phyloP scores from a whole-genome alignment of 2,329 filamentous ascomycete genomes.

The Verticillium dahliae region DNA sequence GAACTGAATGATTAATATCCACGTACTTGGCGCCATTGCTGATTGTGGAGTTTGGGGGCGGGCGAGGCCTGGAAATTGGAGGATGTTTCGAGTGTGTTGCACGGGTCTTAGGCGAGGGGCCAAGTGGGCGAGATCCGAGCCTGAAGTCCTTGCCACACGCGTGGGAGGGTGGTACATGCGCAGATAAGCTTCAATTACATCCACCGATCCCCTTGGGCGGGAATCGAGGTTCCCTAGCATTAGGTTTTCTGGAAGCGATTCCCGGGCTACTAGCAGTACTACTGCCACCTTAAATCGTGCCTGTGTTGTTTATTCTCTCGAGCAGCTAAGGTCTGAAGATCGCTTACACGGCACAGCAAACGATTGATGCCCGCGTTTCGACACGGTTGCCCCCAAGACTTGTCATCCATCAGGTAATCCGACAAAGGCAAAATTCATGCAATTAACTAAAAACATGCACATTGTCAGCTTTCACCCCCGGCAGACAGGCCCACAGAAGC shows the following conservation, averaged over 20 bases:
- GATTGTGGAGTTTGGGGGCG: background rate
- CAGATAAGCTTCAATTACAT: background rate
- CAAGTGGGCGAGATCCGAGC: background rate
- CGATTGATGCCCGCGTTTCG: background rate
- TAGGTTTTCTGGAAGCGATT: background rate
- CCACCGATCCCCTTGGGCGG: background rate
- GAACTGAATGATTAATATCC: background rate
- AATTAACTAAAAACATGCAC: background rate
- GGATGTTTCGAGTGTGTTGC: background rate
- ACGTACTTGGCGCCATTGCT: background rate
- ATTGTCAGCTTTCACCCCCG: background rate
- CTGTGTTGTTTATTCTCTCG: background rate
- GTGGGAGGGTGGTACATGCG: background rate
- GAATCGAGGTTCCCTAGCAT: background rate
- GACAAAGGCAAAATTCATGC: too few relatives aligned
- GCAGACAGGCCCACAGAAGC: background rate
- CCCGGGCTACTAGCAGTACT: background rate
- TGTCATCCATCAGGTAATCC: too few relatives aligned
- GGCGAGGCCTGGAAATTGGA: background rate
- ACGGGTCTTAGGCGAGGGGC: background rate
- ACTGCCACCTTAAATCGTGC: background rate
- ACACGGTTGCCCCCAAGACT: too few relatives aligned
- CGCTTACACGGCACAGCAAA: background rate
- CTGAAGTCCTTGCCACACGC: background rate
- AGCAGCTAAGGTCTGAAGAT: background rate